Base-by-base conservation (phyloP, 805 yeast genomes). In the Cyberlindnera xishuangbannaensis region DNA sequence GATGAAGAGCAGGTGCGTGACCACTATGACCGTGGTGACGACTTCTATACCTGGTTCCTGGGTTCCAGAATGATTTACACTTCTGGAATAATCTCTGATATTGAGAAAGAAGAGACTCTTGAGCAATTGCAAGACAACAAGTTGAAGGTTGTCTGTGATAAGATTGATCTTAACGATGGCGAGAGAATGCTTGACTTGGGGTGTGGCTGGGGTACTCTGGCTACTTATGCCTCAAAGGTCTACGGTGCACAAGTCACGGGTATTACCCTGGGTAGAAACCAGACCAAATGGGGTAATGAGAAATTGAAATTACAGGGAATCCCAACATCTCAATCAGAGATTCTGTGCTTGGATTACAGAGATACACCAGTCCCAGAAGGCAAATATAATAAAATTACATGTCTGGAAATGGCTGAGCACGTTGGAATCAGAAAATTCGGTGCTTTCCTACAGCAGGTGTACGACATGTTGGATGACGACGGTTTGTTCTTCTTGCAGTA, bases 1-100 rank as follows among this genome's bases (percentile, higher is more conserved):
- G 96, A 87, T 58, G 96, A 86, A 66, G 96, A 86, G 64, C 96
- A 86, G 64, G 96, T 86, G 37, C 78, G 95, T 62, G 95, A 83
- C 53, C 95, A 86, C 65, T 86, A 86, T 60, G 96, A 87, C 67
- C 83, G 96, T 50, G 95, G 96, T 61, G 95, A 86, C 56, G 95
- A 87, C 62, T 86, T 86, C 62, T 87, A 87, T 73, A 65, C 87
- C 36, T 86, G 94, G 94, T 86, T 86, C 68, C 67, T 86, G 49
- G 96, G 95, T 41, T 92, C 95, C 43, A 78, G 95, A 62, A 86
- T 86, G 95, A 71, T 87, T 58, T 87, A 86, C 67, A 87, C 96
- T 23, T 78, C 90, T 15, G 95, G 96, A 55, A 65, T 83, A 34
- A 78, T 87, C 52, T 57, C 75, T 41, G 95, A 86, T 58, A 80